A percentile compares a stretch with the other conserved stretches of the same genome.
These are phyloP conservation scores for Blastocystis sp. DNA, from an alignment of 352 stramenopile genomes.

Conservation along the genomic window DNA sequence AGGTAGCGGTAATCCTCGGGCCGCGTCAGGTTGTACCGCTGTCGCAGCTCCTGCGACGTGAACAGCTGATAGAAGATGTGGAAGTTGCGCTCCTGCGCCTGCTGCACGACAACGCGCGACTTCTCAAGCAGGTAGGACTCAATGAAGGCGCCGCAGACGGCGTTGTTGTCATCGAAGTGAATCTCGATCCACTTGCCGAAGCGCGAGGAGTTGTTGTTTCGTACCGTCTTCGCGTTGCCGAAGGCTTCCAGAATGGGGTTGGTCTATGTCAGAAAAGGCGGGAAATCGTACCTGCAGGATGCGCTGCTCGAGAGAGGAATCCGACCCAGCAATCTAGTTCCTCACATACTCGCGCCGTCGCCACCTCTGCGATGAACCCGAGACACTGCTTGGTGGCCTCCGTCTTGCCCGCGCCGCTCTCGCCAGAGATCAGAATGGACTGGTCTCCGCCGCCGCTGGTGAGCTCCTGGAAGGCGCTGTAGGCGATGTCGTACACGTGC, in stretches of 20 bases:
- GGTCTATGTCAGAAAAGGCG: conserved; percentile 72
- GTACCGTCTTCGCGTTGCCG: conserved; percentile 91
- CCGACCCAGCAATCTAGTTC: conserved; percentile 39
- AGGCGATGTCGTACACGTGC: conserved; percentile 85
- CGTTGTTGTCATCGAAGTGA: conserved; percentile 80
- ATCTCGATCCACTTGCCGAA: conserved; percentile 97
- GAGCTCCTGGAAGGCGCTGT: conserved; percentile 82
- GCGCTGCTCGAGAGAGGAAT: conserved; percentile 73
- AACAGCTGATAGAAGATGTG: conserved; percentile 87
- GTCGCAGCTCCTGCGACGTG: conserved; percentile 14
- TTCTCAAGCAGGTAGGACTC: conserved; percentile 88
- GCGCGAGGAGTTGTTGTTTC: conserved; percentile 91
- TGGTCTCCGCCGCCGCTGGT: conserved; percentile 79
- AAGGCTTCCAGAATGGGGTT: conserved; percentile 98
- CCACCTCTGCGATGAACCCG: conserved; percentile 86
- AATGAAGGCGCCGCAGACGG: conserved; percentile 80
- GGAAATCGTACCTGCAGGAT: conserved; percentile 79
- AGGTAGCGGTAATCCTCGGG: conserved; percentile 83
- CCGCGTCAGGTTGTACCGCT: conserved; percentile 14
- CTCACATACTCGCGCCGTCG: background rate
- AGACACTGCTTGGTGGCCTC: conserved; percentile 93
- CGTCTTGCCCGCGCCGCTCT: conserved; percentile 90
- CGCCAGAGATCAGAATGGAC: conserved; percentile 85
- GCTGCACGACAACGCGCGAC: conserved; percentile 81
- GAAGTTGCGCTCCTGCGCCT: conserved; percentile 82